Evolutionary conservation across 805 yeast species (phyloP).

Genomic region (Candida methanosorbosa): DNA sequence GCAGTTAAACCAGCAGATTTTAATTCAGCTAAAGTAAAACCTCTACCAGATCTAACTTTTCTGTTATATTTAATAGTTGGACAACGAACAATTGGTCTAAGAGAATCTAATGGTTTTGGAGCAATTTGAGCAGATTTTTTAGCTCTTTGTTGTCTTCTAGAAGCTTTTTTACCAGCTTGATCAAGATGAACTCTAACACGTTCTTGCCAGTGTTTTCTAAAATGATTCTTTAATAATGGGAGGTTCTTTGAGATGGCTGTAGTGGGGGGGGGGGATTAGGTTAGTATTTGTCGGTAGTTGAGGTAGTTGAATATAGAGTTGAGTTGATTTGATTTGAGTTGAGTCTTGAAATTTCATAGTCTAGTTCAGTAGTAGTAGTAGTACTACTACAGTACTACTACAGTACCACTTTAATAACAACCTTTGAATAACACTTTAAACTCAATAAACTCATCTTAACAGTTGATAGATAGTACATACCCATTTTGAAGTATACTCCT

Average conservation of each 20-base stretch:
- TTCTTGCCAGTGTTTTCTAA: conserved; percentile 99
- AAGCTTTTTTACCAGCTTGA: conserved; percentile 99
- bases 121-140: conserved; percentile 90
- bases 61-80: conserved; percentile 99
- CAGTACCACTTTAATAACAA: too few species aligned
- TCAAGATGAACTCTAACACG: conserved; percentile 99
- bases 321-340: too few species aligned
- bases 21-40: conserved; percentile 96
- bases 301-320: neutral
- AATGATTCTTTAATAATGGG: conserved; percentile 98
- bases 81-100: conserved; percentile 97
- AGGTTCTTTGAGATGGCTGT: conserved; percentile 97
- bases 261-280: conserved; percentile 1
- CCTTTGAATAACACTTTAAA: too few species aligned
- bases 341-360: too few species aligned
- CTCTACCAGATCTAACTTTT: conserved; percentile 99
- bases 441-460: too few species aligned
- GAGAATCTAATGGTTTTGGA: conserved; percentile 94
- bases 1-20: conserved; percentile 94
- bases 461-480: conserved; percentile 1
- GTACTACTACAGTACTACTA: too few species aligned
- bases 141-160: conserved; percentile 93
- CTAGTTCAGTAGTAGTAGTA: too few species aligned
- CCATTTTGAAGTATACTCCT: conserved; percentile 1
- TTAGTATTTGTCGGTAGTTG: neutral